A percentile compares a stretch with the other conserved stretches of the same genome.
Conservation (phyloP, 768 basidiomycete species). For the Multifurca ochricompacta region DNA sequence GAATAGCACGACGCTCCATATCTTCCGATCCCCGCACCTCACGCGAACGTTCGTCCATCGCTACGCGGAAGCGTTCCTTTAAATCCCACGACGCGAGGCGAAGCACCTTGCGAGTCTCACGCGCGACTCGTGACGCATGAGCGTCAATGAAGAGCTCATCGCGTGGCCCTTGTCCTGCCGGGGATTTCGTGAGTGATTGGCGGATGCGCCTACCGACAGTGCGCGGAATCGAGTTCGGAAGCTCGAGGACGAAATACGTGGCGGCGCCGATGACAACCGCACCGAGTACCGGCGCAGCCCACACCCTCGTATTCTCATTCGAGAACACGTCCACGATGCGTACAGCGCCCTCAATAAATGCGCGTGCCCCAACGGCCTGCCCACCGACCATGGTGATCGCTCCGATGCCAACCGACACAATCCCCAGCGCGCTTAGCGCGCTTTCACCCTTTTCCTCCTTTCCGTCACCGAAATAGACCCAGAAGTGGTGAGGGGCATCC, state of each 20-base stretch:
- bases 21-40: constrained; percentile 77
- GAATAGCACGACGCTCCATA: constrained; percentile 56
- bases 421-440: constrained; percentile 55
- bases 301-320: constrained; percentile 73
- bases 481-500: constrained; percentile 76
- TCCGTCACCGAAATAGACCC: constrained; percentile 56
- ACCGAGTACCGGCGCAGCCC: constrained; percentile 82
- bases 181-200: constrained; percentile 45
- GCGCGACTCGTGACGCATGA: constrained; percentile 61
- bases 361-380: constrained; percentile 66
- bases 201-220: constrained; percentile 83
- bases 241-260: constrained; percentile 77
- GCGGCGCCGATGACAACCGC: constrained; percentile 64
- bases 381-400: constrained; percentile 87
- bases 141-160: constrained; percentile 53
- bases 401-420: constrained; percentile 73
- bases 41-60: constrained; percentile 69
- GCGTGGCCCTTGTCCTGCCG: constrained; percentile 40
- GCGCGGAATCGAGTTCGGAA: constrained; percentile 81
- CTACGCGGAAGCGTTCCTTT: constrained; percentile 67
- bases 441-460: constrained; percentile 37
- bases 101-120: constrained; percentile 91
- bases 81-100: constrained; percentile 88
- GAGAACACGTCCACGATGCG: constrained; percentile 72
- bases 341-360: constrained; percentile 69